phyloP scores from a whole-genome alignment of 768 basidiomycete genomes.

The Lyophyllum semitale region DNA sequence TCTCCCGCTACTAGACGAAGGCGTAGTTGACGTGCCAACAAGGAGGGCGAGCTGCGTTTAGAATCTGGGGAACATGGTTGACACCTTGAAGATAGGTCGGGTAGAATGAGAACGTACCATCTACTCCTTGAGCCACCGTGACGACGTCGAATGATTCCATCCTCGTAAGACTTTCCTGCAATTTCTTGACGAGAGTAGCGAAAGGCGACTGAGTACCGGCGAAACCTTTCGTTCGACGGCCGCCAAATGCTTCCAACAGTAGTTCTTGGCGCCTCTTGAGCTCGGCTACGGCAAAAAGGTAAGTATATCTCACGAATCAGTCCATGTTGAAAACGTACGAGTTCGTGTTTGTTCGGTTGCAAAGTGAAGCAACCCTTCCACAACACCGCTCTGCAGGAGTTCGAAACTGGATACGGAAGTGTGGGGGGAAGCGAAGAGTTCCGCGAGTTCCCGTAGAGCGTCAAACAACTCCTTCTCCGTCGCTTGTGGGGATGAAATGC shows the following conservation, averaged over 20 bases:
- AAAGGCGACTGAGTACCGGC: constrained; percentile 59
- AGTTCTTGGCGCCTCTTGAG: constrained; percentile 71
- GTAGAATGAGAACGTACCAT: constrained; percentile 54
- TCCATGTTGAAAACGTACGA: constrained; percentile 41
- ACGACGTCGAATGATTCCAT: constrained; percentile 97
- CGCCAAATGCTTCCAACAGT: constrained; percentile 76
- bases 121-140: constrained; percentile 80
- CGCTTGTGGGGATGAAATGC: constrained; percentile 54
- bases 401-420: constrained; percentile 94
- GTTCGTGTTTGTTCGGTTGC: constrained; percentile 67
- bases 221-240: constrained; percentile 47
- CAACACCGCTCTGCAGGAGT: constrained; percentile 88
- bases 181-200: constrained; percentile 84
- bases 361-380: constrained; percentile 83
- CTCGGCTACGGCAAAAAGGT: constrained; percentile 47
- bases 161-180: constrained; percentile 93
- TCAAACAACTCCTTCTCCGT: constrained; percentile 65
- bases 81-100: not conserved
- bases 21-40: constrained; percentile 90
- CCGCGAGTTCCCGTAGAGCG: constrained; percentile 74
- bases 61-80: constrained; percentile 55
- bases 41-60: constrained; percentile 85
- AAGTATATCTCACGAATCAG: constrained; percentile 1
- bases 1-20: constrained; percentile 89
- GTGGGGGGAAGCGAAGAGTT: constrained; percentile 73